Evolutionary conservation across 257 asterid species (phyloP).

Genomic region (Prunella vulgaris): DNA sequence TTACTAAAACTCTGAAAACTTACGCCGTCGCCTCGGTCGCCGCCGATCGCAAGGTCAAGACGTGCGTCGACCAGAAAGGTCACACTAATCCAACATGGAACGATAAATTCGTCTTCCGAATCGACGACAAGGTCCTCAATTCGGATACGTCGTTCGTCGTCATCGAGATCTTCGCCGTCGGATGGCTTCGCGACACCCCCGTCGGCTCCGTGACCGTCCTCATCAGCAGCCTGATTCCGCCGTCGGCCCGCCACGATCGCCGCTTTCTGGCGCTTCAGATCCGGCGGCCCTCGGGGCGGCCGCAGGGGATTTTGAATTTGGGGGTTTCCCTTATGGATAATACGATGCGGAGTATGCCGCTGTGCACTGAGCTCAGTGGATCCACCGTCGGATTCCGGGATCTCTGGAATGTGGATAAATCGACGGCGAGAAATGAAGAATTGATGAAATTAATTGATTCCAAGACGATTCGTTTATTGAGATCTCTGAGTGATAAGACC

Average conservation of each 20-base stretch:
- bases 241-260: slow-evolving; percentile 26
- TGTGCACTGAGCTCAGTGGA: slow-evolving; percentile 24
- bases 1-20: slow-evolving; percentile 32
- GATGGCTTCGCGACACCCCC: slow-evolving; percentile 31
- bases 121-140: slow-evolving; percentile 34
- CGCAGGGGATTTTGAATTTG: slow-evolving; percentile 69
- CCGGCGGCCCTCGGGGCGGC: slow-evolving; percentile 64
- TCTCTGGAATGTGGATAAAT: not conserved
- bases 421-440: not conserved
- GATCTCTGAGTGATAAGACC: slow-evolving; percentile 44
- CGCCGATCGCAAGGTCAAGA: slow-evolving; percentile 43
- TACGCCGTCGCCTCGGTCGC: slow-evolving; percentile 56
- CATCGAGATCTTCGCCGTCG: slow-evolving; percentile 32
- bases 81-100: slow-evolving; percentile 62
- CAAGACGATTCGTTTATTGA: slow-evolving; percentile 13
- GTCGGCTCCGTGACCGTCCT: slow-evolving; percentile 36
- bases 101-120: slow-evolving; percentile 55
- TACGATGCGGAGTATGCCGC: slow-evolving; percentile 57
- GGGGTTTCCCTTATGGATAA: slow-evolving; percentile 54
- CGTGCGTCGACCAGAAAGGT: slow-evolving; percentile 44
- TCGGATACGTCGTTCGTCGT: slow-evolving; percentile 39
- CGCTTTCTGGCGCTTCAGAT: slow-evolving; percentile 62
- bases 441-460: not conserved
- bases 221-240: slow-evolving; percentile 34
- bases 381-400: slow-evolving; percentile 32